A percentile compares a stretch with the other conserved stretches of the same genome.
Conservation (phyloP, 352 stramenopile species). For the Globisporangium orthogonon region DNA sequence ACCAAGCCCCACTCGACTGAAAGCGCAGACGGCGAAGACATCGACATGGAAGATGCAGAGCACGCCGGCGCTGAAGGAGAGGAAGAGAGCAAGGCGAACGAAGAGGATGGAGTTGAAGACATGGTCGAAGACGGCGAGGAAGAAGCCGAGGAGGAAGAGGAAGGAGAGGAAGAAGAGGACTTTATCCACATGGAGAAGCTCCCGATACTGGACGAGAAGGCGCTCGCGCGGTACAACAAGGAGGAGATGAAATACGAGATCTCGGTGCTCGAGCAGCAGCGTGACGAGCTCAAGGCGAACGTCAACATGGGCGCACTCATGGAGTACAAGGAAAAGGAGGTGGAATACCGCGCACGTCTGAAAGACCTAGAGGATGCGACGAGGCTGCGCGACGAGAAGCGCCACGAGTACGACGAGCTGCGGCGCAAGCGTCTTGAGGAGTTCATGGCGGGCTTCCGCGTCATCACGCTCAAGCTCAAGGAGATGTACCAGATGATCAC, state of each 20-base stretch:
- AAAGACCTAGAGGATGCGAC: conserved; percentile 94
- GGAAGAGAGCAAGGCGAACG: conserved; percentile 27
- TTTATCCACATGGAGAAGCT: conserved; percentile 41
- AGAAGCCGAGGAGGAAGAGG: conserved; percentile 17
- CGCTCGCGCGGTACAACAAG: conserved; percentile 85
- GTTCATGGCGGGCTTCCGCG: conserved; percentile 99
- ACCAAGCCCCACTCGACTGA: conserved; percentile 2
- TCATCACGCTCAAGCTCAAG: conserved; percentile 99
- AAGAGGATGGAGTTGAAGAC: conserved; percentile 7
- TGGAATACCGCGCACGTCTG: conserved; percentile 92
- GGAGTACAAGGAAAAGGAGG: conserved; percentile 93
- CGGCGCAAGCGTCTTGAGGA: conserved; percentile 95
- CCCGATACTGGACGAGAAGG: conserved; percentile 62
- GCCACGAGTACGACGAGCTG: conserved; percentile 95
- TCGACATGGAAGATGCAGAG: conserved; percentile 26
- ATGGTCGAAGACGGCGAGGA: conserved; percentile 10
- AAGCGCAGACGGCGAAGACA: conserved; percentile 26
- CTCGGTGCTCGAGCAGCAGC: conserved; percentile 88
- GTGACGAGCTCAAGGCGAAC: conserved; percentile 91
- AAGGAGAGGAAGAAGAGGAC: conserved; percentile 21
- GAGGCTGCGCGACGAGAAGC: conserved; percentile 86
- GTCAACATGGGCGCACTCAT: conserved; percentile 90
- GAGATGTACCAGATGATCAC: conserved; percentile 99
- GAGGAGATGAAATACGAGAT: conserved; percentile 94
- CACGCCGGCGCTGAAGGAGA: neutral